Evolutionary conservation across 169 alveolate species (phyloP).

Genomic region (Condylostoma magnum): DNA sequence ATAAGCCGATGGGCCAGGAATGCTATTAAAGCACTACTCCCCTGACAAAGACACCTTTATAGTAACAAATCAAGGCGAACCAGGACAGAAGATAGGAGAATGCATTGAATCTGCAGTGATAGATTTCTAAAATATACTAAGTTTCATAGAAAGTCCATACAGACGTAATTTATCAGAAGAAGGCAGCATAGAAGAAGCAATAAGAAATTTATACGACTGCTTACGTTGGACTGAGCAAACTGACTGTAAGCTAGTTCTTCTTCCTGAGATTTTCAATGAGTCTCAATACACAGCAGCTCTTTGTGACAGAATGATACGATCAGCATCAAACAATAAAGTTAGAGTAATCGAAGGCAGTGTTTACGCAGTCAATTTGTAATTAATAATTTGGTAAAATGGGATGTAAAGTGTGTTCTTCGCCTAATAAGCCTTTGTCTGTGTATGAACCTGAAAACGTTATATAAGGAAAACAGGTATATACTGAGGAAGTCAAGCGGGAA

Average conservation of each 20-base stretch:
- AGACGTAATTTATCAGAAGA: constrained; percentile 54
- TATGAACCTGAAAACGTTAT: too few relatives aligned
- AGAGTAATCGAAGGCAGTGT: neutral
- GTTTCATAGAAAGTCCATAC: constrained; percentile 38
- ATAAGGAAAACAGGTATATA: too few relatives aligned
- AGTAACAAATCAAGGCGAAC: neutral
- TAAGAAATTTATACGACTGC: constrained; percentile 74
- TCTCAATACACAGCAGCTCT: constrained; percentile 71
- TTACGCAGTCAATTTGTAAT: too few relatives aligned
- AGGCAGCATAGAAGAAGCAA: constrained; percentile 68
- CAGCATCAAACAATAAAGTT: constrained; percentile 73
- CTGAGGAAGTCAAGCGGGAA: too few relatives aligned
- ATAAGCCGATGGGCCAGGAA: constrained; percentile 87
- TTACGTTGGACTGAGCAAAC: constrained; percentile 82
- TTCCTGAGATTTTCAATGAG: constrained; percentile 48
- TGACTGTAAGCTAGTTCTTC: constrained; percentile 38
- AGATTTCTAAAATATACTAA: constrained; percentile 7
- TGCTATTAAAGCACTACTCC: constrained; percentile 89
- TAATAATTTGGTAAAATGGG: too few relatives aligned
- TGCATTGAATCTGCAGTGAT: constrained; percentile 38
- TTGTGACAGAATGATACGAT: constrained; percentile 82
- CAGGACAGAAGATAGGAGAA: constrained; percentile 3
- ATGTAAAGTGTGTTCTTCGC: too few relatives aligned
- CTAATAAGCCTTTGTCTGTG: too few relatives aligned
- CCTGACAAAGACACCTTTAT: constrained; percentile 87